Evolutionary conservation across 108 stramenopile species (phyloP).

Genomic region (Chaetoceros muelleri): DNA sequence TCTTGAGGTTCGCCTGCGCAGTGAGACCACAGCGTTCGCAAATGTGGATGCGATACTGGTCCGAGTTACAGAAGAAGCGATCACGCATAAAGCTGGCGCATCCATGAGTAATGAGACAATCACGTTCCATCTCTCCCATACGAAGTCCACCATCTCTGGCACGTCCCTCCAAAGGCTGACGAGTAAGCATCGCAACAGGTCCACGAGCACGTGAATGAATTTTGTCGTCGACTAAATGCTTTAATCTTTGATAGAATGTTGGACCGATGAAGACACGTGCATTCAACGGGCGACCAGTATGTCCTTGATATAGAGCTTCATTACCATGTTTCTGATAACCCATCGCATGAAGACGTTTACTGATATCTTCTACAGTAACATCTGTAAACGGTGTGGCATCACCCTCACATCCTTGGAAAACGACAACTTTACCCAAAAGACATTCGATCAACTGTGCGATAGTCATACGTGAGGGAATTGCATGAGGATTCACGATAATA

Average conservation of each 20-base stretch:
- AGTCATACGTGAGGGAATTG: slow-evolving; percentile 99
- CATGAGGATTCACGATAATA: slow-evolving; percentile 99
- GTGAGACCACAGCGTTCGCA: slow-evolving; percentile 96
- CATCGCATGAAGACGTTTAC: slow-evolving; percentile 82
- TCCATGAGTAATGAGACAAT: slow-evolving; percentile 99
- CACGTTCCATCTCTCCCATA: slow-evolving; percentile 99
- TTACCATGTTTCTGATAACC: slow-evolving; percentile 97
- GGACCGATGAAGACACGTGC: slow-evolving; percentile 98
- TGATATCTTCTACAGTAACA: slow-evolving; percentile 91
- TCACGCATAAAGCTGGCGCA: slow-evolving; percentile 97
- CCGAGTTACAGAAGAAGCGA: slow-evolving; percentile 95
- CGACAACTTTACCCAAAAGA: slow-evolving; percentile 93
- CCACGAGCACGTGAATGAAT: slow-evolving; percentile 97
- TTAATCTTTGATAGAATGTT: slow-evolving; percentile 98
- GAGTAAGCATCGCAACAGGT: slow-evolving; percentile 94
- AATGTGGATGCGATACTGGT: slow-evolving; percentile 95
- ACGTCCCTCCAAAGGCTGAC: slow-evolving; percentile 98
- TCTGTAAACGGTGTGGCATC: slow-evolving; percentile 99
- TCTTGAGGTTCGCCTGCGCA: slow-evolving; percentile 91
- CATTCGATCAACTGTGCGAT: slow-evolving; percentile 99
- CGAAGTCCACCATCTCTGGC: slow-evolving; percentile 96
- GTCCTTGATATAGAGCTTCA: slow-evolving; percentile 96
- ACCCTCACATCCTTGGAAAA: slow-evolving; percentile 92
- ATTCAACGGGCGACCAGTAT: slow-evolving; percentile 91
- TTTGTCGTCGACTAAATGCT: slow-evolving; percentile 99